Evolutionary conservation across 73 alveolate genomes (phyloP).

Genomic region (Paramecium tetraurelia): DNA sequence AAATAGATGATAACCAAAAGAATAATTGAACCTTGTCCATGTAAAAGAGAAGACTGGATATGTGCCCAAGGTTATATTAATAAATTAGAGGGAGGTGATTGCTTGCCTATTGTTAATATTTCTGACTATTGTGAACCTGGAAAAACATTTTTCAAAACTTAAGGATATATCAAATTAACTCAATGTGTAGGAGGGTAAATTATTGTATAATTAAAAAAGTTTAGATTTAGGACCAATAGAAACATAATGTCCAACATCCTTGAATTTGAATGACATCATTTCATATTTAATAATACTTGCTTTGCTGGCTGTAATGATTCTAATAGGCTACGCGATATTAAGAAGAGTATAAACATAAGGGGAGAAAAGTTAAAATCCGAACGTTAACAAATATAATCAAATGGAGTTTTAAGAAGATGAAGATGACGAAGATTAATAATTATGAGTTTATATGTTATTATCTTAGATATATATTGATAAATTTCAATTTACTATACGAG

Average conservation of each 20-base stretch:
- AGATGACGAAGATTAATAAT: neutral
- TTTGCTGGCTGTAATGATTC: neutral
- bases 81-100: neutral
- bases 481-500: neutral
- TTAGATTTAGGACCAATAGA: constrained; percentile 24
- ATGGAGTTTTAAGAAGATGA: constrained; percentile 30
- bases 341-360: neutral
- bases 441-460: neutral
- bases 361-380: neutral
- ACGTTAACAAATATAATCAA: neutral
- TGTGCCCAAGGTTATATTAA: constrained; percentile 27
- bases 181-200: constrained; percentile 37
- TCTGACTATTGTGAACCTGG: constrained; percentile 29
- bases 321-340: neutral
- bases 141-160: neutral
- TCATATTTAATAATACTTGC: neutral
- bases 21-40: constrained; percentile 25
- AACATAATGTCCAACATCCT: neutral
- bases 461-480: neutral
- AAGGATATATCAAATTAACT: constrained; percentile 12
- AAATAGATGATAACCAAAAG: neutral
- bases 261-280: neutral
- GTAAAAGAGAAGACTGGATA: constrained; percentile 36
- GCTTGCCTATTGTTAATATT: neutral
- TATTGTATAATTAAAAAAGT: neutral